Evolutionary conservation across 73 alveolate genomes (phyloP), one percentile per base, ranked within the genome.

Genomic region (Paramecium caudatum): DNA sequence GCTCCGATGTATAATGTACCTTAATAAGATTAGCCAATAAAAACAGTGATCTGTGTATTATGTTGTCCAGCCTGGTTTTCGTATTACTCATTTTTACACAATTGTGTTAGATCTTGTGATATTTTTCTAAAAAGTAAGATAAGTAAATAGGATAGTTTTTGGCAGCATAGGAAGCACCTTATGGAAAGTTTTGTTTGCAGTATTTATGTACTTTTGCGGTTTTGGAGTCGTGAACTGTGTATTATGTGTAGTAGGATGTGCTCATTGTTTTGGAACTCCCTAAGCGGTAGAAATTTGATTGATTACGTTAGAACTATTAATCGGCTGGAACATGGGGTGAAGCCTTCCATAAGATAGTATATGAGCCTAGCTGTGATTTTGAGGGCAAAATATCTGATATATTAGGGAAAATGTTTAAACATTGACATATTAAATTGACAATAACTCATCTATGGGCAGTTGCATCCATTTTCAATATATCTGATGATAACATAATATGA

Each of bases 401-500:
- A 16, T 48, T 48, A 30, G 15, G 15, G 9, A 48, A 48, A 48
- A 74, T 74, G 32, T 74, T 74, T 39, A 74, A 74, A 41, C 69
- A 74, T 34, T 74, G 49, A 12, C 27, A 55, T 55, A 8, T 55
- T 19, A 55, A 55, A 55, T 23, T 55, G 30, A 55, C 30, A 23
- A 55, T 27, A 55, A 55, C 80, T 55, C 80, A 55, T 55, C 30
- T 55, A 55, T 23, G 46, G 23, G 80, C 80, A 23, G 80, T 55
- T 27, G 93, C 93, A 39, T 86, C 93, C 93, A 86, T 86, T 63
- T 63, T 70, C 46, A 95, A 91, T 39, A 96, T 86, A 46, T 96
- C 97, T 33, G 98, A 65, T 48, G 93, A 95, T 19, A 96, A 91
- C 94, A 91, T 94, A 23, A 94, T 91, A 34, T 92, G 91, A 91